These are phyloP conservation scores for Torrubiella hemipterigena DNA, from an alignment of 2,329 filamentous ascomycete genomes.

Conservation along the genomic window DNA sequence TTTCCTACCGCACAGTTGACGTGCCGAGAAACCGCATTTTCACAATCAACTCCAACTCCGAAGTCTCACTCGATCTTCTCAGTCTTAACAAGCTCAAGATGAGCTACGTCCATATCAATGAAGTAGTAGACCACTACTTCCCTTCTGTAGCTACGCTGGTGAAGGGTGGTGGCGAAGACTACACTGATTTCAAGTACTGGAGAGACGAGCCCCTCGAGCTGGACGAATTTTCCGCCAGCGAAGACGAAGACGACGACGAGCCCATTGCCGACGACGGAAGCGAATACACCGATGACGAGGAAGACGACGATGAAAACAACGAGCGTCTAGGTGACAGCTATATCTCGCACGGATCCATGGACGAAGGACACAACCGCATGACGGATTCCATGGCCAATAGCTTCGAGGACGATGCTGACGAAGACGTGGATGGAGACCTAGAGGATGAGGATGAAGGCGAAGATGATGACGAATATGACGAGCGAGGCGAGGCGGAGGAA, in stretches of 20 bases:
- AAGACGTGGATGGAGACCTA: slow-evolving; percentile 27
- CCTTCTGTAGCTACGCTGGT: slow-evolving; percentile 81
- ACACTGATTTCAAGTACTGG: slow-evolving; percentile 97
- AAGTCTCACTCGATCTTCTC: slow-evolving; percentile 82
- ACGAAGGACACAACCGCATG: slow-evolving; percentile 28
- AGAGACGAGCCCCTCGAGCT: slow-evolving; percentile 72
- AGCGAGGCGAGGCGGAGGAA: slow-evolving; percentile 16
- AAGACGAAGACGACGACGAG: slow-evolving; percentile 46
- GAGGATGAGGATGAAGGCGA: slow-evolving; percentile 25
- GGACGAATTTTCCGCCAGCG: slow-evolving; percentile 80
- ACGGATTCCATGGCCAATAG: slow-evolving; percentile 16
- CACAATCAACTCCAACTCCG: slow-evolving; percentile 95
- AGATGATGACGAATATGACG: slow-evolving; percentile 30
- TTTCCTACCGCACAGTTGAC: slow-evolving; percentile 91
- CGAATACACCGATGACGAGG: slow-evolving; percentile 30
- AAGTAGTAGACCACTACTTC: slow-evolving; percentile 97
- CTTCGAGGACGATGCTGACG: slow-evolving; percentile 24
- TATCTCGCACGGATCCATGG: slow-evolving; percentile 36
- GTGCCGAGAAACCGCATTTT: slow-evolving; percentile 93
- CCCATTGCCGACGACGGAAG: slow-evolving; percentile 34
- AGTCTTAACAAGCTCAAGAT: slow-evolving; percentile 92
- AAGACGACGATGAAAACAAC: slow-evolving; percentile 25
- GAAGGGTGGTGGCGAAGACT: slow-evolving; percentile 83
- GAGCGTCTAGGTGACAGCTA: slow-evolving; percentile 42
- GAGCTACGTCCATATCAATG: slow-evolving; percentile 92